A percentile compares a stretch with the other conserved stretches of the same genome.
phyloP scores from a whole-genome alignment of 352 stramenopile species.

The Nothophytophthora sp. region DNA sequence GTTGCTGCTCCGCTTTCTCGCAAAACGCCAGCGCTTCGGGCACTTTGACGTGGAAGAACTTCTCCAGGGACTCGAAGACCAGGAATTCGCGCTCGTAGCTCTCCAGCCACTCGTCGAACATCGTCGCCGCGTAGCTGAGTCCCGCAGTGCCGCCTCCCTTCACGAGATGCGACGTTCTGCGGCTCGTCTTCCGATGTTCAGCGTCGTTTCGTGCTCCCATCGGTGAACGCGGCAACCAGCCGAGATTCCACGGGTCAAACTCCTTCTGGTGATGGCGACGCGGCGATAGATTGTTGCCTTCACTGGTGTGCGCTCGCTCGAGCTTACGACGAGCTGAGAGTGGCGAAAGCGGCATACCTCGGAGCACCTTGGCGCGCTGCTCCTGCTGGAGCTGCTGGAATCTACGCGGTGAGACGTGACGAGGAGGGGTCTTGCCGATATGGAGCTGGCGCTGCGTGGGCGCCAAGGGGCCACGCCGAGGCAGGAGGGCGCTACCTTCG shows the following conservation, averaged over 20 bases:
- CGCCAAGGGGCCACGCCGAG: background rate
- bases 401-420: slow-evolving; percentile 46
- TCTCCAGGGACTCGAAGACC: slow-evolving; percentile 48
- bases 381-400: slow-evolving; percentile 45
- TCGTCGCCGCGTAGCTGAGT: slow-evolving; percentile 1
- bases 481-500: background rate
- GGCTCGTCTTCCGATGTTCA: too few relatives aligned
- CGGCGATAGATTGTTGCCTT: background rate
- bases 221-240: slow-evolving; percentile 17
- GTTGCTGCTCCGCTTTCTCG: slow-evolving; percentile 40
- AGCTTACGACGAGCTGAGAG: slow-evolving; percentile 6
- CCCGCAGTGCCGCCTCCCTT: too few relatives aligned
- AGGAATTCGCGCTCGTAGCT: slow-evolving; percentile 46
- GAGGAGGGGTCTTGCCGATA: background rate
- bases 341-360: slow-evolving; percentile 31
- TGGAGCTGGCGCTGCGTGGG: background rate
- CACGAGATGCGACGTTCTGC: too few relatives aligned
- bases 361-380: slow-evolving; percentile 26
- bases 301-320: background rate
- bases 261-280: background rate
- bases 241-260: slow-evolving; percentile 33
- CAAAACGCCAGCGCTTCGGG: slow-evolving; percentile 46
- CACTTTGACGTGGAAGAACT: slow-evolving; percentile 50
- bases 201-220: too few relatives aligned
- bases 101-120: slow-evolving; percentile 45